Conservation (phyloP, 805 yeast species). For the Metschnikowia reukaufii region DNA sequence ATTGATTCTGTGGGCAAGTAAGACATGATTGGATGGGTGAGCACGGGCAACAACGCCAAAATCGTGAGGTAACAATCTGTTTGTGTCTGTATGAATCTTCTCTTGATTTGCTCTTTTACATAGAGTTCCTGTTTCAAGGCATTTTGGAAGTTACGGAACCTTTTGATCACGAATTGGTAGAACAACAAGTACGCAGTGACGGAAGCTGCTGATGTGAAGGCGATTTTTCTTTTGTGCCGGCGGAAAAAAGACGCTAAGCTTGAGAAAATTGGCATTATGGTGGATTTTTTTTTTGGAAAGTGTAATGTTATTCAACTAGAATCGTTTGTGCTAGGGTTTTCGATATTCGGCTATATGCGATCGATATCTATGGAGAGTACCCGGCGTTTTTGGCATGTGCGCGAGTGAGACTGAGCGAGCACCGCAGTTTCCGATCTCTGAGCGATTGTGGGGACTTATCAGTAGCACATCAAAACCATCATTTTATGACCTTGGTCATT, state of each 20-base stretch:
- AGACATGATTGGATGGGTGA: conserved; percentile 62
- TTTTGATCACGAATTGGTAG: conserved; percentile 39
- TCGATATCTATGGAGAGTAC: conserved; percentile 4
- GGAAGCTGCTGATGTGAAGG: conserved; percentile 34
- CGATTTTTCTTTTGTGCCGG: conserved; percentile 39
- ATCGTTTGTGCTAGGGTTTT: not conserved
- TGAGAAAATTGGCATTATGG: conserved; percentile 40
- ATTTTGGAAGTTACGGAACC: conserved; percentile 41
- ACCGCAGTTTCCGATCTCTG: not conserved
- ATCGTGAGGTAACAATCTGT: conserved; percentile 85
- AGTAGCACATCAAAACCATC: too few species aligned
- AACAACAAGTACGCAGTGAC: conserved; percentile 38
- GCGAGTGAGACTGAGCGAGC: conserved; percentile 8
- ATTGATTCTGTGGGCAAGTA: conserved; percentile 69
- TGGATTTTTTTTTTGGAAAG: too few species aligned
- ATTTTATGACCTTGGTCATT: too few species aligned
- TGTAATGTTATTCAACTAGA: not conserved
- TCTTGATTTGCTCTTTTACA: conserved; percentile 55
- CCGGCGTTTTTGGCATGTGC: conserved; percentile 5
- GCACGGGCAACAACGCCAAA: conserved; percentile 75
- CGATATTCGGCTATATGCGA: not conserved
- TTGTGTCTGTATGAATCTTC: conserved; percentile 89
- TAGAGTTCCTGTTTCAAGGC: conserved; percentile 41
- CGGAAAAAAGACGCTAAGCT: conserved; percentile 40
- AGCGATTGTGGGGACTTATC: too few species aligned